Conservation (phyloP, 1,284 basidiomycete species). For the Ustilago hordei region DNA sequence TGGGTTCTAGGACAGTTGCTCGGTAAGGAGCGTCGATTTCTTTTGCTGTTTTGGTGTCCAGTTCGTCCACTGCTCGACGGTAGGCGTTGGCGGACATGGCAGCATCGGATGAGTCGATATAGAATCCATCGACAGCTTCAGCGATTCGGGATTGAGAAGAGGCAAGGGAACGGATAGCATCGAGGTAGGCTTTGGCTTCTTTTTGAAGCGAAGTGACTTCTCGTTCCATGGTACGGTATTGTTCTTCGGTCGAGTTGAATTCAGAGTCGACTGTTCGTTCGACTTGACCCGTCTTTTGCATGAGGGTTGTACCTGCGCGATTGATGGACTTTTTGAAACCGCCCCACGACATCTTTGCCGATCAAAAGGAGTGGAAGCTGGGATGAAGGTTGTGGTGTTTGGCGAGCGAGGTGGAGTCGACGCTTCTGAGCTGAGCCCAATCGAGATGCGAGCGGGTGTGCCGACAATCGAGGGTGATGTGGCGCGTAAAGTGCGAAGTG, state of each 20-base stretch:
- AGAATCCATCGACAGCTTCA: constrained; percentile 93
- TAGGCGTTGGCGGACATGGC: constrained; percentile 98
- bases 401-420: not conserved
- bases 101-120: constrained; percentile 76
- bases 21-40: constrained; percentile 94
- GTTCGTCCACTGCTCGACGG: constrained; percentile 91
- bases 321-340: constrained; percentile 94
- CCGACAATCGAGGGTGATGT: not conserved
- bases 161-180: constrained; percentile 89
- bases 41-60: constrained; percentile 85
- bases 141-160: constrained; percentile 92
- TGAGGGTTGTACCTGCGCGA: constrained; percentile 86
- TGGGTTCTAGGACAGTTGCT: constrained; percentile 91
- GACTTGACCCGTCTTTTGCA: constrained; percentile 86
- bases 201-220: constrained; percentile 81
- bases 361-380: not conserved
- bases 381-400: not conserved
- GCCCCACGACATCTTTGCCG: constrained; percentile 65
- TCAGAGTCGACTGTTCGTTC: constrained; percentile 94
- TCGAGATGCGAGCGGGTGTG: not conserved
- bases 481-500: not conserved
- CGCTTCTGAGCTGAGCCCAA: not conserved
- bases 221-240: constrained; percentile 82
- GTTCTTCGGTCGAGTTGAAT: constrained; percentile 90
- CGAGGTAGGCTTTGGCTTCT: constrained; percentile 93